Evolutionary conservation across 164 flowering plant genomes (phyloP).

Genomic region (Hamamelis virginiana): DNA sequence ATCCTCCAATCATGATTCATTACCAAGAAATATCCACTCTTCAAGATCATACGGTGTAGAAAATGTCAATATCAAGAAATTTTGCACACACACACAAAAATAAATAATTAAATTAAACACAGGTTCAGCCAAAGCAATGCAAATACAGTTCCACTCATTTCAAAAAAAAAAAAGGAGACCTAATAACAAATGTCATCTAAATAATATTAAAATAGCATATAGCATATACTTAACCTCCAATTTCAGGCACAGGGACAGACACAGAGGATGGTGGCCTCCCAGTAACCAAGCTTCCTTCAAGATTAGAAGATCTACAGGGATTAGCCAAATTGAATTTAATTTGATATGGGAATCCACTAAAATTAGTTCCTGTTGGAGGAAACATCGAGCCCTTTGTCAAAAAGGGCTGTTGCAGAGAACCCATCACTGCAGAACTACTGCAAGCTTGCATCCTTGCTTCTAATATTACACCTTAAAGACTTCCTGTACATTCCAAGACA

Average conservation of each 20-base stretch:
- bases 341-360: conserved; percentile 24
- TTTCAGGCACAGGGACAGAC: conserved; percentile 42
- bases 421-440: conserved; percentile 49
- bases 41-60: no score
- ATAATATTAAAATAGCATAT: no score
- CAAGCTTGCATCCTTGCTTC: conserved; percentile 46
- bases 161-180: neutral
- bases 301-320: conserved; percentile 30
- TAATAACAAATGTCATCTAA: neutral
- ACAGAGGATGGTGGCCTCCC: conserved; percentile 54
- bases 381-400: conserved; percentile 27
- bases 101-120: no score
- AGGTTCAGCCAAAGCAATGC: no score
- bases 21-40: no score
- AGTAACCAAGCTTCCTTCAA: conserved; percentile 50
- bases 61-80: no score
- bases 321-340: conserved; percentile 26
- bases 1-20: no score
- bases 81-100: no score
- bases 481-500: neutral
- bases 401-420: conserved; percentile 49
- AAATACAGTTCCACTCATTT: no score
- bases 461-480: no score
- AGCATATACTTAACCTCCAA: conserved; percentile 40
- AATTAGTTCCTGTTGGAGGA: conserved; percentile 21